A percentile compares a stretch with the other conserved stretches of the same genome.
phyloP scores from a whole-genome alignment of 1,139 yeast genomes.

The Hyphopichia burtonii region DNA sequence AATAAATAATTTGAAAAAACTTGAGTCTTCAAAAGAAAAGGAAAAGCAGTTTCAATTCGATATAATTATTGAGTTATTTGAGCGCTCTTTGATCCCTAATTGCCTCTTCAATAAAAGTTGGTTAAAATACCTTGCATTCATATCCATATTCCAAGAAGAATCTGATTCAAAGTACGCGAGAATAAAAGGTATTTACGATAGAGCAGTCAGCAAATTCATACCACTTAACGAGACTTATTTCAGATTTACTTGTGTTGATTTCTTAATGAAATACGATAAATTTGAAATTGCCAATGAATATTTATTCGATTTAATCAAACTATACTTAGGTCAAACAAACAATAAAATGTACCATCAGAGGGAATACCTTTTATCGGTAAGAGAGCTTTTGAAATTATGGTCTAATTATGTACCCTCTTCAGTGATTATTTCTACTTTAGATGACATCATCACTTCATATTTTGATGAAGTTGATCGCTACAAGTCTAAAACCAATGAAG shows the following conservation, averaged over 20 bases:
- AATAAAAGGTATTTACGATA: conserved; percentile 33
- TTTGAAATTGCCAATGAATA: conserved; percentile 26
- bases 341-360: conserved; percentile 17
- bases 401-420: conserved; percentile 5
- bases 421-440: conserved; percentile 10
- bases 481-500: background rate
- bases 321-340: conserved; percentile 22
- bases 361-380: conserved; percentile 22
- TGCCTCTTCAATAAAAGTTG: conserved; percentile 53
- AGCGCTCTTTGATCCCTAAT: conserved; percentile 60
- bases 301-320: conserved; percentile 25
- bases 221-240: conserved; percentile 40
- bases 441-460: conserved; percentile 17
- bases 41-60: conserved; percentile 7
- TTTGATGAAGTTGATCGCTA: conserved; percentile 15
- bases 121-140: conserved; percentile 54
- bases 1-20: conserved; percentile 14
- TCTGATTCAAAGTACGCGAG: conserved; percentile 18
- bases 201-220: conserved; percentile 45
- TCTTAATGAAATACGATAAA: conserved; percentile 21
- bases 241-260: conserved; percentile 42
- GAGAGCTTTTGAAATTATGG: conserved; percentile 21
- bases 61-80: conserved; percentile 43
- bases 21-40: background rate
- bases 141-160: conserved; percentile 12